Percentiles rank a stretch among this genome's conserved stretches.
phyloP scores from a whole-genome alignment of 2,329 filamentous ascomycete species.

The Sporothrix dimorphospora region DNA sequence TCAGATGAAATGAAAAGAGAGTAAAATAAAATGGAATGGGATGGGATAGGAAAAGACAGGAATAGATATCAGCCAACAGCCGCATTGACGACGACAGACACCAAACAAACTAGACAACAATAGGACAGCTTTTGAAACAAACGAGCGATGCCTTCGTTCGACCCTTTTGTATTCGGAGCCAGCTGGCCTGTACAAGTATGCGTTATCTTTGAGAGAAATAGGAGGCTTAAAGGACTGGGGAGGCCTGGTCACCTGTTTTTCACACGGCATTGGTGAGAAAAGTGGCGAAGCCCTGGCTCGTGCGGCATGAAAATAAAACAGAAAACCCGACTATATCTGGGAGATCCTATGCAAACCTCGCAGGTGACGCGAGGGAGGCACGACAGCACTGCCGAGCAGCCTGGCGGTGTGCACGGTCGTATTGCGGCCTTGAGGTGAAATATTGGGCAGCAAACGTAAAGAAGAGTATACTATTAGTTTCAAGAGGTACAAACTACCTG shows the following conservation, averaged over 20 bases:
- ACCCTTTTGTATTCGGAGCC: not conserved
- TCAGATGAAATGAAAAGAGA: too few species aligned
- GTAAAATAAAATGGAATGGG: not conserved
- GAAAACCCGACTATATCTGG: not conserved
- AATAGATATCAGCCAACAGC: not conserved
- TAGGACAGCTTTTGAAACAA: not conserved
- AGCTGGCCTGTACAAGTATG: conserved; percentile 5
- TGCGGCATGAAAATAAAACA: not conserved
- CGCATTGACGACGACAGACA: not conserved
- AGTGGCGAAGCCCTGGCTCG: conserved; percentile 13
- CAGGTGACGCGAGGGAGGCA: not conserved
- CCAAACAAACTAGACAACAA: not conserved
- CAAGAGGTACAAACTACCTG: not conserved
- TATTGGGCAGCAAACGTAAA: not conserved
- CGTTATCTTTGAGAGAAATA: not conserved
- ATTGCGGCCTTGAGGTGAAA: not conserved
- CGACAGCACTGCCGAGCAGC: not conserved
- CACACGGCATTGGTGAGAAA: not conserved
- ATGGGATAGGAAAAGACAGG: not conserved
- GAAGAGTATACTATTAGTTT: not conserved
- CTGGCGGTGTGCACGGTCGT: not conserved
- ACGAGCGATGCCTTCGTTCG: not conserved
- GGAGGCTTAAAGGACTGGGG: not conserved
- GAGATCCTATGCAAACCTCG: conserved; percentile 1
- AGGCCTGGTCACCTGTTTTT: not conserved